These are phyloP conservation scores for Boletus pseudopeckii DNA, from an alignment of 768 basidiomycete genomes.

Conservation along the genomic window DNA sequence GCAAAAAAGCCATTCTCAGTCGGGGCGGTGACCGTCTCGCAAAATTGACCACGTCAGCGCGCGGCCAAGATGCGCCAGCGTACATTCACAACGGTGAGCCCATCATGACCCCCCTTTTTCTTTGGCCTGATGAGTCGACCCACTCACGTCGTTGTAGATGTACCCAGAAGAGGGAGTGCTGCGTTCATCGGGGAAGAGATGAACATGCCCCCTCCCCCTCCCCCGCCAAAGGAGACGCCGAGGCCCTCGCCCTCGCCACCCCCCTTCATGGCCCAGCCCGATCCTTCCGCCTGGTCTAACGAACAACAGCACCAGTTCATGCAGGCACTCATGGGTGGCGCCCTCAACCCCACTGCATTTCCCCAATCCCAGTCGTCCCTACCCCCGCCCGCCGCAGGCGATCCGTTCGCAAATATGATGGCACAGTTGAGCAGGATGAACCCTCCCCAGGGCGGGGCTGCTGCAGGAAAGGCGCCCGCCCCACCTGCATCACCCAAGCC, in stretches of 20 bases:
- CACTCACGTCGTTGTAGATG: slow-evolving; percentile 2
- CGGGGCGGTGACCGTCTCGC: slow-evolving; percentile 72
- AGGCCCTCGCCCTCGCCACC: slow-evolving; percentile 25
- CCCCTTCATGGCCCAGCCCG: slow-evolving; percentile 31
- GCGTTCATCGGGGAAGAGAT: slow-evolving; percentile 40
- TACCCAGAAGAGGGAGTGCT: slow-evolving; percentile 14
- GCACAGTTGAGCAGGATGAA: slow-evolving; percentile 27
- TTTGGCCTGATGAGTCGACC: too few species aligned
- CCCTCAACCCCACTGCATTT: slow-evolving; percentile 31
- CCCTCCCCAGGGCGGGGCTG: slow-evolving; percentile 16
- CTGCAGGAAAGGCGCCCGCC: slow-evolving; percentile 28
- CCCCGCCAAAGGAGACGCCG: slow-evolving; percentile 22
- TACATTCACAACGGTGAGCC: slow-evolving; percentile 48
- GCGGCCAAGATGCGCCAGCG: slow-evolving; percentile 62
- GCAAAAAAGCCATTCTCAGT: slow-evolving; percentile 71
- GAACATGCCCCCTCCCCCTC: slow-evolving; percentile 26
- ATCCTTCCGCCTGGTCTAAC: slow-evolving; percentile 61
- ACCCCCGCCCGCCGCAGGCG: slow-evolving; percentile 28
- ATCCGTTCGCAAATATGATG: slow-evolving; percentile 49
- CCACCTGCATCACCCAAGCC: slow-evolving; percentile 24
- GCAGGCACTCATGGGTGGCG: slow-evolving; percentile 53
- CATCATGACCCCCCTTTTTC: neutral
- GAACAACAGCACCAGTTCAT: slow-evolving; percentile 70
- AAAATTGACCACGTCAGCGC: slow-evolving; percentile 71
- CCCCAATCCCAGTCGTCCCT: slow-evolving; percentile 7